Evolutionary conservation across 192 early-diverging fungal species (phyloP), one percentile per base, ranked within the genome.

Genomic region (Funneliformis geosporum): DNA sequence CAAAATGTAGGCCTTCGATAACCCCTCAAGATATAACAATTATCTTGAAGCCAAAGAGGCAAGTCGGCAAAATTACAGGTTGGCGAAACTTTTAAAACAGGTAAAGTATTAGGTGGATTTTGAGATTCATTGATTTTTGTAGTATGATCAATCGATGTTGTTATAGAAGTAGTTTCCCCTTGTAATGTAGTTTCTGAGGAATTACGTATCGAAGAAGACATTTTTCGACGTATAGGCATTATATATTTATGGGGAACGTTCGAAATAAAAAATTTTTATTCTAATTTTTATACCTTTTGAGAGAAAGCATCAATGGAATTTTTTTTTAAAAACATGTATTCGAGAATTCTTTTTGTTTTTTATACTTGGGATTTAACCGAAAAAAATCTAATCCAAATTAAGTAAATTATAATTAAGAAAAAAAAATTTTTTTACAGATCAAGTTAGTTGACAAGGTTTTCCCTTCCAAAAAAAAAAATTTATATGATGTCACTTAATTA

Each of bases 41-140:
- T 79, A 79, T 79, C 77, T 47, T 79, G 77, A 46, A 69, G 28
- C 77, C 77, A 79, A 21, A 14, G 5, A 5, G 77, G 77, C 7
- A 79, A 66, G 70, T 79, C 77, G n/a, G 43, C 77, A 79, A 71
- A 79, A 70, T 79, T 55, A 55, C 50, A 55, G 7, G 50, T 55
- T 55, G 21, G 4, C 21, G 47, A 50, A 50, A 50, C 47, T 50
- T 33, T 33, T 33, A 2, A 33, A 33, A 33, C 33, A 33, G 47
- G 12, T 50, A 55, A 55, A 21, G 5, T 21, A 6, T 7, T 55
- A 55, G 16, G 21, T 18, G 47, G 18, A 21, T 14, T 6, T 21
- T 3, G 16, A 55, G 6, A 6, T 18, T 55, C 50, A 55, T 18
- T 55, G 18, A 55, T 16, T 55, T 55, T 55, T 21, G 50, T 6